These are phyloP conservation scores for Aristolochia fimbriata DNA, from an alignment of 164 flowering plant species.

Conservation along the genomic window DNA sequence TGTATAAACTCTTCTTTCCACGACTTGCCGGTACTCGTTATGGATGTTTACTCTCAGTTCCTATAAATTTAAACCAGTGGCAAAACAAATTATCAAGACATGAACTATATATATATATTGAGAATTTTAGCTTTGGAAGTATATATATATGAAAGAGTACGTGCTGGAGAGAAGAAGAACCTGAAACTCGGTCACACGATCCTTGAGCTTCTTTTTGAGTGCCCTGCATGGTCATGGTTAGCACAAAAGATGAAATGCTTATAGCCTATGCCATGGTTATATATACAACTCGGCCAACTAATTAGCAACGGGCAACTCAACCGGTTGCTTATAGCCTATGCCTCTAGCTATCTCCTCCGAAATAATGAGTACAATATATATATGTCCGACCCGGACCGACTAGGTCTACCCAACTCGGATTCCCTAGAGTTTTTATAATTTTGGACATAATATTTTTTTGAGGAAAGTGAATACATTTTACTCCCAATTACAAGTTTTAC, in stretches of 20 bases:
- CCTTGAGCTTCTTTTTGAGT: constrained; percentile 71
- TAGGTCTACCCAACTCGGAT: no score
- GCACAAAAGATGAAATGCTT: neutral
- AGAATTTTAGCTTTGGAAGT: neutral
- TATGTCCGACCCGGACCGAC: no score
- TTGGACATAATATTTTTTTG: no score
- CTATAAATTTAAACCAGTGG: constrained; percentile 18
- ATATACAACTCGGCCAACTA: no score
- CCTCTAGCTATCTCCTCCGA: no score
- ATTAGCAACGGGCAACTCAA: no score
- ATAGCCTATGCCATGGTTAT: no score
- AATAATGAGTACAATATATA: no score
- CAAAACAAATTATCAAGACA: neutral
- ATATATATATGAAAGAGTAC: neutral
- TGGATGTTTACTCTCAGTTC: constrained; percentile 52
- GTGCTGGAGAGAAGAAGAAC: constrained; percentile 24
- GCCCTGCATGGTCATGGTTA: constrained; percentile 27
- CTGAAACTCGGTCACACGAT: constrained; percentile 77
- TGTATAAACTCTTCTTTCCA: constrained; percentile 83
- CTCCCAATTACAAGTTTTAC: no score
- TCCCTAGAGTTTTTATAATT: no score
- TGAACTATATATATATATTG: neutral
- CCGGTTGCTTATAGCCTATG: no score
- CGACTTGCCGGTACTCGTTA: constrained; percentile 77
- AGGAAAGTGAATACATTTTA: no score